Base-by-base conservation (phyloP, 148 eudicot species). In the Fagopyrum homotropicum region DNA sequence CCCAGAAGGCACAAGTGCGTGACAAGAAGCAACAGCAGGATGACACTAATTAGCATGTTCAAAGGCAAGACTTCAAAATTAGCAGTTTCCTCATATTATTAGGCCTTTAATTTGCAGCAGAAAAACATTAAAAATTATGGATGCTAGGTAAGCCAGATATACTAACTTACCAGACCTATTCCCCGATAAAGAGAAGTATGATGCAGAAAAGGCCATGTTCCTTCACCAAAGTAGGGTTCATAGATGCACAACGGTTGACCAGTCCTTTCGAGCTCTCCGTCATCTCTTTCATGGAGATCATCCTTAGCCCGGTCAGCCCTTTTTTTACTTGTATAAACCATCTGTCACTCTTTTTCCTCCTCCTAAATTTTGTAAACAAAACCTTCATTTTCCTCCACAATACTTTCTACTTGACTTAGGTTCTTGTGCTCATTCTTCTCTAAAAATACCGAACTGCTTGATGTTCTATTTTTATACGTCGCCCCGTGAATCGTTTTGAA, bases 231-330 rank as follows among this genome's bases (percentile, higher is more conserved):
- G 82, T 83, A 92, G 54, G 99, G 97, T 74, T 95, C 99, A 80
- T 95, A 95, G 46, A 95, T 89, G 79, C 91, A 86, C 71, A 95
- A 78, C 72, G 97, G 97, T 83, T 95, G 99, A 51, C 94, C 97
- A n/a, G 97, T 92, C 77, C 99, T 92, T 80, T 90, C 97, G 77
- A 95, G 93, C 84, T 95, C 99, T 45, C 97, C 96, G 11, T 95
- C 96, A 71, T 92, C 96, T 83, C 94, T 92, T 83, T 92, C 99
- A 79, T 86, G 94, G 85, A 95, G 82, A 64, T 84, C 86, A 50
- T 84, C 87, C 79, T 79, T 92, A 46, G 80, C 66, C 15, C 93
- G 88, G 69, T 89, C 99, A 45, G 86, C 94, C 83, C 79, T 85
- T 81, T 81, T 83, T 84, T 85, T 95, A 82, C 81, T 88, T 49